Evolutionary conservation across 73 alveolate genomes (phyloP), one percentile per base, ranked within the genome.

Genomic region (Vitrella brassicaformis): DNA sequence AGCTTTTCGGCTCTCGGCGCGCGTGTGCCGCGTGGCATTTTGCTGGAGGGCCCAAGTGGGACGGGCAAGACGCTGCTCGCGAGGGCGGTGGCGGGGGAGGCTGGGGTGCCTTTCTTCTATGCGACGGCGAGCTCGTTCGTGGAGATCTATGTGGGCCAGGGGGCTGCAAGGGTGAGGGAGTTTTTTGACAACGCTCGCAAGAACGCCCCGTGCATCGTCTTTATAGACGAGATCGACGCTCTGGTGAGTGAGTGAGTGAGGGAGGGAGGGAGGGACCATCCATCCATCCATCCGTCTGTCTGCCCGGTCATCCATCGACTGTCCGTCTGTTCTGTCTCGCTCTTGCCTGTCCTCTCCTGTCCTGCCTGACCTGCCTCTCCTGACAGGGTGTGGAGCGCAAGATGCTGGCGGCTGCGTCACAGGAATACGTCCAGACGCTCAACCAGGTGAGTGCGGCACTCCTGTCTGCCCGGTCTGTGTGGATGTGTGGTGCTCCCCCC

Each of bases 141-240:
- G 84, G 84, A 78, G 75, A 70, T 78, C 47, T 78, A 66, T 31
- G 84, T 78, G 25, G 84, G 84, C 46, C 77, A 73, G 26, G 84
- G 84, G 10, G 78, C 84, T n/a, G 84, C 84, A 4, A 73, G 84
- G 30, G 84, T 78, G 56, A 4, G 1, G 70, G 75, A 78, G 78
- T 75, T 78, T 68, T 78, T 78, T 71, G 84, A 68, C 71, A 75
- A 71, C 26, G 84, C 84, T 7, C 70, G 84, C 31, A 69, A 47
- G 84, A 69, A 30, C 78, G 84, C 84, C 31, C 84, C 84, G 47
- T 78, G 84, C 78, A 78, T 78, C 25, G 73, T 78, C 65, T 78
- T 78, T 71, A 68, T 78, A 25, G 84, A 78, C 56, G 84, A 78
- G 78, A 73, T 74, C 0, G 47, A 47, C 29, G 56, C 56, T 4